phyloP scores from a whole-genome alignment of 805 yeast species.

The Sungouiella blattae region DNA sequence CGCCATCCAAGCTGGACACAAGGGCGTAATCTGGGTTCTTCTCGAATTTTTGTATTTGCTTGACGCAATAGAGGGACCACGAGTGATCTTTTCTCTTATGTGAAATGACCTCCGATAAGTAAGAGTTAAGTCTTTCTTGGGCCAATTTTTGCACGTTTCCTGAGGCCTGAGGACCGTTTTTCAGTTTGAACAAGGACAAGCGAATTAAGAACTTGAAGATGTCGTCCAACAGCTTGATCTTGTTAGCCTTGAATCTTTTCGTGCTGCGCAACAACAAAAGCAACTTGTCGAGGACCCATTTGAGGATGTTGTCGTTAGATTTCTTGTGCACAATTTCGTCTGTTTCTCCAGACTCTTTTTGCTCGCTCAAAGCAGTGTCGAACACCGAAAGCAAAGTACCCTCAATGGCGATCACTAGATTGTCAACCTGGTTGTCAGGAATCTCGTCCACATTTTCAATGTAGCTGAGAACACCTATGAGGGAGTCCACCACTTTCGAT shows the following conservation, averaged over 20 bases:
- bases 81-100: constrained; percentile 44
- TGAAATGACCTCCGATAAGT: constrained; percentile 56
- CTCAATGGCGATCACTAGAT: constrained; percentile 18
- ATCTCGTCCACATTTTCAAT: constrained; percentile 11
- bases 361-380: constrained; percentile 17
- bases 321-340: constrained; percentile 14
- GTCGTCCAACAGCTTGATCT: constrained; percentile 26
- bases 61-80: constrained; percentile 60
- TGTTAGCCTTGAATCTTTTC: constrained; percentile 23
- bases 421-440: constrained; percentile 10
- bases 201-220: constrained; percentile 38
- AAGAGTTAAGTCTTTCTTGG: constrained; percentile 63
- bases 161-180: constrained; percentile 19
- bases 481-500: constrained; percentile 55
- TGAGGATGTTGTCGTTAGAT: constrained; percentile 36
- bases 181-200: constrained; percentile 37
- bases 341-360: constrained; percentile 8
- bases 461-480: constrained; percentile 23
- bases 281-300: constrained; percentile 60
- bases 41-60: constrained; percentile 29
- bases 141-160: constrained; percentile 41
- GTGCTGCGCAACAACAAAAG: constrained; percentile 50
- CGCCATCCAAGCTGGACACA: constrained; percentile 54
- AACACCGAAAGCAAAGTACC: constrained; percentile 24
- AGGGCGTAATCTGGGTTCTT: constrained; percentile 16